A percentile compares a stretch with the other conserved stretches of the same genome.
These are phyloP conservation scores for Mimosa bimucronata DNA, from an alignment of 306 rosid genomes.

Conservation along the genomic window DNA sequence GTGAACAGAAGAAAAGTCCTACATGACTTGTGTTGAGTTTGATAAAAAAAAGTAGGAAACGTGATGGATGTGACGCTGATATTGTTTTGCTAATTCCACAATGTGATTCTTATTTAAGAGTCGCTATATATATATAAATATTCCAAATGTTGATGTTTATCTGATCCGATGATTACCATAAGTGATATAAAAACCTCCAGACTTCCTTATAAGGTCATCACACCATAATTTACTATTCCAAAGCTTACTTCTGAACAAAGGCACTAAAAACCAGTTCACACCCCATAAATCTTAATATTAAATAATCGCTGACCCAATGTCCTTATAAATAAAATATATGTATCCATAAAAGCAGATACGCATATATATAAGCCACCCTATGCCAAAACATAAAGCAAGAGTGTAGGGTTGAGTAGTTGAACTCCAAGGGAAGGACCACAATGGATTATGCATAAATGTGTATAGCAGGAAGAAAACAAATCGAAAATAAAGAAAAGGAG, in stretches of 20 bases:
- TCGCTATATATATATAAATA: neutral
- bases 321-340: neutral
- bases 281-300: neutral
- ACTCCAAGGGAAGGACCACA: constrained; percentile 17
- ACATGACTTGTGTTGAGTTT: constrained; percentile 24
- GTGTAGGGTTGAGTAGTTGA: neutral
- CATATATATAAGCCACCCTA: neutral
- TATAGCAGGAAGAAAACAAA: constrained; percentile 15
- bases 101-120: constrained; percentile 18
- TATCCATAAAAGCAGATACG: constrained; percentile 8
- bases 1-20: constrained; percentile 35
- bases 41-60: neutral
- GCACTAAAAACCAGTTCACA: constrained; percentile 31
- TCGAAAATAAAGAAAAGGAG: neutral
- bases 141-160: neutral
- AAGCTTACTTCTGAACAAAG: constrained; percentile 26
- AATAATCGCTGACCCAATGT: constrained; percentile 15
- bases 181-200: neutral
- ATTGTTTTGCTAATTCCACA: constrained; percentile 8
- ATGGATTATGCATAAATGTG: constrained; percentile 5
- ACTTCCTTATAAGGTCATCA: constrained; percentile 2
- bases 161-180: constrained; percentile 8
- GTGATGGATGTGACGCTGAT: neutral
- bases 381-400: constrained; percentile 21
- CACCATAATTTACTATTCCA: constrained; percentile 29